phyloP scores from a whole-genome alignment of 2,329 filamentous ascomycete genomes.

The Penicillium olsonii region DNA sequence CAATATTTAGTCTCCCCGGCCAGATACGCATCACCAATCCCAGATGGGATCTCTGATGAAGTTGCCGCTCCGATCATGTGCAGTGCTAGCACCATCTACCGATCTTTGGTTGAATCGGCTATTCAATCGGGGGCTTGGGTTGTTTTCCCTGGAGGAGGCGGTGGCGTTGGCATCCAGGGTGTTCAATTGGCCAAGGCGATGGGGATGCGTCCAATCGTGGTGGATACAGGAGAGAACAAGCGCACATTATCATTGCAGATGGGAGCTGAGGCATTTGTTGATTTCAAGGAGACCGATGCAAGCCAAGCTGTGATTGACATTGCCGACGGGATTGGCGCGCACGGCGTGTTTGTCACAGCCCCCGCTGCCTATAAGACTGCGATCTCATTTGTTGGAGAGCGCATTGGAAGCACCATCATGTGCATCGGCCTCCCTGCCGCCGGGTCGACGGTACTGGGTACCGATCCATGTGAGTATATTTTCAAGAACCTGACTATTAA shows the following conservation, averaged over 20 bases:
- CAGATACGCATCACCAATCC: constrained; percentile 56
- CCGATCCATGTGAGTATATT: constrained; percentile 29
- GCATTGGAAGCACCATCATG: constrained; percentile 55
- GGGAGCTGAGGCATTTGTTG: constrained; percentile 59
- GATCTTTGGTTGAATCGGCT: constrained; percentile 54
- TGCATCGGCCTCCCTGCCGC: constrained; percentile 47
- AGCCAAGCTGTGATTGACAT: constrained; percentile 48
- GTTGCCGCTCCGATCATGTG: constrained; percentile 65
- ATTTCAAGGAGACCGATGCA: constrained; percentile 49
- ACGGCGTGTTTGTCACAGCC: constrained; percentile 47
- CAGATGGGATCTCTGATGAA: constrained; percentile 56
- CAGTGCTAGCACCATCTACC: constrained; percentile 59
- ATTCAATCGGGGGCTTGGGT: constrained; percentile 57
- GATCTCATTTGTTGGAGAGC: constrained; percentile 39
- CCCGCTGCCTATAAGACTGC: constrained; percentile 45
- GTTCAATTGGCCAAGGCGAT: constrained; percentile 58
- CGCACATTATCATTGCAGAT: constrained; percentile 48
- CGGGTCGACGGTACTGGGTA: constrained; percentile 22
- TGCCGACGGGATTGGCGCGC: constrained; percentile 50
- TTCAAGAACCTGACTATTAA: constrained; percentile 30
- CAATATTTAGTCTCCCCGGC: constrained; percentile 61
- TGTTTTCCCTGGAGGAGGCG: constrained; percentile 45
- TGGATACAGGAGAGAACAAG: constrained; percentile 55
- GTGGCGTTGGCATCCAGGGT: constrained; percentile 60
- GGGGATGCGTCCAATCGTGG: constrained; percentile 58